Evolutionary conservation across 805 yeast genomes (phyloP).

Genomic region (Candida multigemmis): DNA sequence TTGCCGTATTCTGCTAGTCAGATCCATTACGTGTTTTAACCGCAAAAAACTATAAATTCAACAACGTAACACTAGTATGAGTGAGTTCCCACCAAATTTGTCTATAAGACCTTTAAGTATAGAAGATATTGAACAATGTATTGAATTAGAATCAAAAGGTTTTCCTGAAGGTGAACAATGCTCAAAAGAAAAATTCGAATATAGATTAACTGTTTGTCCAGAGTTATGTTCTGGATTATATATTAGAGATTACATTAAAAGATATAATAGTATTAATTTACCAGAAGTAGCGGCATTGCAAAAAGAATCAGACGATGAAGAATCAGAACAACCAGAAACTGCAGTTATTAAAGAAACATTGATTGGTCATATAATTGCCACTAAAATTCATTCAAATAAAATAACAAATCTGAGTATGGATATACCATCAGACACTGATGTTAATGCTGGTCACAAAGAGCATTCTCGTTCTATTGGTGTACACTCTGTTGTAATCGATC

Average conservation of each 20-base stretch:
- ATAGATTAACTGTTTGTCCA: constrained; percentile 75
- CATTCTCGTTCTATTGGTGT: constrained; percentile 66
- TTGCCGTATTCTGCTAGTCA: neutral
- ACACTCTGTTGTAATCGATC: constrained; percentile 73
- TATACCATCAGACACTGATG: constrained; percentile 34
- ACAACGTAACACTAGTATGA: constrained; percentile 12
- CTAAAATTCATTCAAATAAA: constrained; percentile 46
- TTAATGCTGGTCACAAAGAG: constrained; percentile 61
- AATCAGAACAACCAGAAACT: constrained; percentile 37
- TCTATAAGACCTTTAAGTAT: constrained; percentile 67
- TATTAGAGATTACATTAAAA: constrained; percentile 52
- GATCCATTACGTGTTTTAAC: neutral
- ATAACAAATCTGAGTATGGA: constrained; percentile 56
- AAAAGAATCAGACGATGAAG: constrained; percentile 19
- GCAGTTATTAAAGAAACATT: constrained; percentile 51
- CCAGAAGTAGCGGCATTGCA: constrained; percentile 31
- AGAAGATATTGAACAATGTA: constrained; percentile 60
- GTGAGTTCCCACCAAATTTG: constrained; percentile 38
- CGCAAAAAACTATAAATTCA: neutral
- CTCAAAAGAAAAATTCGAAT: constrained; percentile 48
- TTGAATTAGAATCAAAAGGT: constrained; percentile 54
- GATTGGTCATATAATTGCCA: constrained; percentile 75
- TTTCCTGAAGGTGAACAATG: constrained; percentile 69
- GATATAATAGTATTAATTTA: constrained; percentile 32
- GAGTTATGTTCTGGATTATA: constrained; percentile 87